Conservation (phyloP, 768 basidiomycete genomes). For the Tricholoma hemisulphureum region DNA sequence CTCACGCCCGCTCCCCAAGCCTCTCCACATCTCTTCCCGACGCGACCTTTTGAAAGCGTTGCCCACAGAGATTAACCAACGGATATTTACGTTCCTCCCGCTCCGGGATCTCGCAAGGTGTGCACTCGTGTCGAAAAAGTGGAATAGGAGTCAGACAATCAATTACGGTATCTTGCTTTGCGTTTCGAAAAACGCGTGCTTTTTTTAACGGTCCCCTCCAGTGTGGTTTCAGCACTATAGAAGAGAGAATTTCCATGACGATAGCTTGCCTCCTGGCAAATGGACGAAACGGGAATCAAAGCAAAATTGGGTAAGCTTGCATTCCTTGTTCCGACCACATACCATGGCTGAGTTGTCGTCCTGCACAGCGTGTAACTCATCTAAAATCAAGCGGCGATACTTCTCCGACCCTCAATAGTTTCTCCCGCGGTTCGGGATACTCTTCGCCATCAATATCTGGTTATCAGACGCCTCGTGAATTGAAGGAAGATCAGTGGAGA, state of each 20-base stretch:
- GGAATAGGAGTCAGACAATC: slow-evolving; percentile 84
- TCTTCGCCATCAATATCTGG: slow-evolving; percentile 57
- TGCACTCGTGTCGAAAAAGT: slow-evolving; percentile 79
- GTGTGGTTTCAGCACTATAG: slow-evolving; percentile 95
- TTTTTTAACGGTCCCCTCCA: too few species aligned
- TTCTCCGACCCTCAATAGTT: slow-evolving; percentile 34
- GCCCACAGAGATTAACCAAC: slow-evolving; percentile 80
- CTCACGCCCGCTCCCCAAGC: slow-evolving; percentile 47
- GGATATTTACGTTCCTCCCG: slow-evolving; percentile 65
- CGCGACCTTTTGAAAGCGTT: slow-evolving; percentile 67
- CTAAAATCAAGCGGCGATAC: slow-evolving; percentile 42
- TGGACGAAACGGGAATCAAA: slow-evolving; percentile 96
- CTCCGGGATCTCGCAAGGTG: slow-evolving; percentile 72
- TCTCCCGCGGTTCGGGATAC: slow-evolving; percentile 45
- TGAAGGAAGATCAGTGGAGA: slow-evolving; percentile 76
- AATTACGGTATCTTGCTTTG: slow-evolving; percentile 72
- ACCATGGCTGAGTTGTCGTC: slow-evolving; percentile 9
- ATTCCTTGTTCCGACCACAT: background rate
- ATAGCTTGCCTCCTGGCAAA: slow-evolving; percentile 73
- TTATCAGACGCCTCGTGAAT: slow-evolving; percentile 74
- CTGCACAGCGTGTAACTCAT: slow-evolving; percentile 51
- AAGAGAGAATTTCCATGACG: slow-evolving; percentile 83
- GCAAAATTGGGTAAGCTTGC: slow-evolving; percentile 74
- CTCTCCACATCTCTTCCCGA: slow-evolving; percentile 41
- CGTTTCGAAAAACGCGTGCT: too few species aligned